These are phyloP conservation scores for Colletotrichum orchidophilum DNA, from an alignment of 2,329 filamentous ascomycete genomes.

Conservation along the genomic window DNA sequence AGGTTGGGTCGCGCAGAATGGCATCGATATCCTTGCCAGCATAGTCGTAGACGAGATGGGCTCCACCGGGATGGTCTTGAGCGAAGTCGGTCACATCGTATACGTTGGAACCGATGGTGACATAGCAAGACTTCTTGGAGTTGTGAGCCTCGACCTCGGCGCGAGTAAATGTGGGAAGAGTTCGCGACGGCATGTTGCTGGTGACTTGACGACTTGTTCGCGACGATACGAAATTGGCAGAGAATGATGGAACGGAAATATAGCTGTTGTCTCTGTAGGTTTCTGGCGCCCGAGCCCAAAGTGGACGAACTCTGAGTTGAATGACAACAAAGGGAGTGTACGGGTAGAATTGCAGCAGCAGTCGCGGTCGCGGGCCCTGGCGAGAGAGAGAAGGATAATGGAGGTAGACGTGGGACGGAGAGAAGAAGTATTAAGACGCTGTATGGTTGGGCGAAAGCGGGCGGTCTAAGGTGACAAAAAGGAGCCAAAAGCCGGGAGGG, in stretches of 20 bases:
- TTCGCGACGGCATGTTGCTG: slow-evolving; percentile 76
- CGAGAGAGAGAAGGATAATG: not conserved
- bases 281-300: slow-evolving; percentile 9
- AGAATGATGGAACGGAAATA: not conserved
- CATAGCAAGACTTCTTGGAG: slow-evolving; percentile 86
- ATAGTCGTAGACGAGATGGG: slow-evolving; percentile 88
- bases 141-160: slow-evolving; percentile 86
- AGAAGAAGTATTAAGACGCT: slow-evolving; percentile 18
- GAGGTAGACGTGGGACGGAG: not conserved
- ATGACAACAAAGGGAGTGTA: slow-evolving; percentile 28
- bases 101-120: slow-evolving; percentile 88
- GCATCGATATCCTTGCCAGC: slow-evolving; percentile 85
- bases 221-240: slow-evolving; percentile 28
- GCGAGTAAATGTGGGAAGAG: slow-evolving; percentile 82
- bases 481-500: slow-evolving; percentile 32
- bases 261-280: slow-evolving; percentile 1
- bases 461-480: slow-evolving; percentile 23
- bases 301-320: slow-evolving; percentile 6
- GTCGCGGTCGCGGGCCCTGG: slow-evolving; percentile 16
- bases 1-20: slow-evolving; percentile 84
- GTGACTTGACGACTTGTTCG: slow-evolving; percentile 13
- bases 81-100: slow-evolving; percentile 96
- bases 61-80: slow-evolving; percentile 89
- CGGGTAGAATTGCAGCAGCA: slow-evolving; percentile 20
- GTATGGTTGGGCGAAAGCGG: not conserved